A percentile compares a stretch with the other conserved stretches of the same genome.
Conservation (phyloP, 768 basidiomycete species). For the Naganishia kalamii region DNA sequence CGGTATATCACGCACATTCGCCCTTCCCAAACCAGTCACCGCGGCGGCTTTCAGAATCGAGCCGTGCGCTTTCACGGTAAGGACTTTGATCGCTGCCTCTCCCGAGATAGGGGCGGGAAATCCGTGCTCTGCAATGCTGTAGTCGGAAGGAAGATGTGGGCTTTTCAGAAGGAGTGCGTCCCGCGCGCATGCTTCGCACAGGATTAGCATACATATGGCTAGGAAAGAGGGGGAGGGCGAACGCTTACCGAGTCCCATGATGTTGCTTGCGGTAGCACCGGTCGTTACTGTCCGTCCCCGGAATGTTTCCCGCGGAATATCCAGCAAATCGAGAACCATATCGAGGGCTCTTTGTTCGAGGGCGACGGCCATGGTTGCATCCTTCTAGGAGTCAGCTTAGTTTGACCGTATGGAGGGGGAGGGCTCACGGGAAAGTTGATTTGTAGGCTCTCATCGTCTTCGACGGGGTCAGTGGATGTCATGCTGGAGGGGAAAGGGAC, state of each 20-base stretch:
- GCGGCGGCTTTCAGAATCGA: conserved; percentile 50
- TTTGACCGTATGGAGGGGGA: not conserved
- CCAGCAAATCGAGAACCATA: conserved; percentile 41
- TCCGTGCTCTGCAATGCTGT: conserved; percentile 48
- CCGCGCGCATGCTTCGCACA: conserved; percentile 45
- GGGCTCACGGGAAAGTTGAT: conserved; percentile 35
- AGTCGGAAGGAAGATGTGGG: conserved; percentile 35
- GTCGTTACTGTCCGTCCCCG: conserved; percentile 48
- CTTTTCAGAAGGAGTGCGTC: conserved; percentile 36
- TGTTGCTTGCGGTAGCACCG: conserved; percentile 50
- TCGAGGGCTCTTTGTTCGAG: conserved; percentile 42
- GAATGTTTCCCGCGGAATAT: conserved; percentile 36
- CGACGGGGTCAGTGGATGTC: not conserved
- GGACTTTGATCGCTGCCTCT: conserved; percentile 36
- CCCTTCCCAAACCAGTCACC: conserved; percentile 48
- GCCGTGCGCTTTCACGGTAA: conserved; percentile 48
- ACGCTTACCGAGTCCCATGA: conserved; percentile 48
- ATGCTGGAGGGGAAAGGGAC: not conserved
- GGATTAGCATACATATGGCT: not conserved
- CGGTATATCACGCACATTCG: conserved; percentile 44
- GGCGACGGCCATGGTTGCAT: conserved; percentile 35
- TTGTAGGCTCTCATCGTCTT: conserved; percentile 46
- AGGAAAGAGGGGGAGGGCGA: not conserved
- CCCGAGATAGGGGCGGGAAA: conserved; percentile 34
- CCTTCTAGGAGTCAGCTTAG: conserved; percentile 27